Conservation (phyloP, 192 early-diverging fungal species). For the Dimargaris cristalligena region DNA sequence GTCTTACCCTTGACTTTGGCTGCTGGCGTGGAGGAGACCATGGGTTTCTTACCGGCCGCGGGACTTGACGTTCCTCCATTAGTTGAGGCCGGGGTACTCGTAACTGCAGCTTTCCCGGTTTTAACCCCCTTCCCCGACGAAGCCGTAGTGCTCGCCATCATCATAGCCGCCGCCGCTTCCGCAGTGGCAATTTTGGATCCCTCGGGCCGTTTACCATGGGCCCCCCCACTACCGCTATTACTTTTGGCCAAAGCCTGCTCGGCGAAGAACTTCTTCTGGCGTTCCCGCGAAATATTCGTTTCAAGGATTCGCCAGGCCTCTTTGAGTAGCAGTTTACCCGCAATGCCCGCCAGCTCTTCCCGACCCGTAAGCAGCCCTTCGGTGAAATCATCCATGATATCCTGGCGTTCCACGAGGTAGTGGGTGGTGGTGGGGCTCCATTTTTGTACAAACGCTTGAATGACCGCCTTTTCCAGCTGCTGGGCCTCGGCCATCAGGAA, state of each 20-base stretch:
- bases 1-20: not conserved
- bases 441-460: slow-evolving; percentile 37
- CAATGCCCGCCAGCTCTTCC: slow-evolving; percentile 47
- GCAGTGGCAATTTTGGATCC: not conserved
- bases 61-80: too few species aligned
- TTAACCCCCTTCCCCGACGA: too few species aligned
- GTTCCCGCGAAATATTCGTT: slow-evolving; percentile 31
- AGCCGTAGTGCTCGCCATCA: too few species aligned
- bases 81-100: too few species aligned
- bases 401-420: slow-evolving; percentile 30
- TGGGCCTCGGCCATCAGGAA: slow-evolving; percentile 60
- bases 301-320: slow-evolving; percentile 56
- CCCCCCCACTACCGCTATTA: not conserved
- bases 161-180: not conserved
- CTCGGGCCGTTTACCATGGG: too few species aligned
- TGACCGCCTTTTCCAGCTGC: slow-evolving; percentile 42
- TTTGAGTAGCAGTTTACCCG: slow-evolving; percentile 54
- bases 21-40: too few species aligned
- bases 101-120: too few species aligned
- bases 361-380: slow-evolving; percentile 53
- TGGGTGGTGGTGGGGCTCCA: slow-evolving; percentile 32
- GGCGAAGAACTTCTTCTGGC: slow-evolving; percentile 11
- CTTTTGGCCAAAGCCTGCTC: not conserved
- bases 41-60: too few species aligned
- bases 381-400: slow-evolving; percentile 45